Evolutionary conservation across 441 rosid species (phyloP).

Genomic region (Populus hybrid): DNA sequence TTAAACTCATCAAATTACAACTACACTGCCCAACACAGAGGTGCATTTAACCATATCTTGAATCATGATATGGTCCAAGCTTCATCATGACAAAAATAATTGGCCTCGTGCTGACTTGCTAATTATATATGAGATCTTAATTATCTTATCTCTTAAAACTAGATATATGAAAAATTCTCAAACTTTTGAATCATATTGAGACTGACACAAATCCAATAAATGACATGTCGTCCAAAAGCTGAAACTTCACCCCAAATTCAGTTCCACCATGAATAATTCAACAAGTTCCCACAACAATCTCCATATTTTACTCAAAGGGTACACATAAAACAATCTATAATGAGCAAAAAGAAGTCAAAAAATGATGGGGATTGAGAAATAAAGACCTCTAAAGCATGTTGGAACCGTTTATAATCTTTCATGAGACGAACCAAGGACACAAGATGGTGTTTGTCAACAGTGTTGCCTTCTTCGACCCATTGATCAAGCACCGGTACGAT

Average conservation of each 20-base stretch:
- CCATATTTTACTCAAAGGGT: not conserved
- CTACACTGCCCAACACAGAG: not conserved
- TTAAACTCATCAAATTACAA: not conserved
- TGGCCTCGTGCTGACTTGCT: not conserved
- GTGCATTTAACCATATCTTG: not conserved
- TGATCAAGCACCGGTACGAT: conserved; percentile 24
- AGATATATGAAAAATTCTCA: not conserved
- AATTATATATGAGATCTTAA: not conserved
- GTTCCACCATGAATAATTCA: not conserved
- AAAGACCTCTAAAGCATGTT: conserved; percentile 27
- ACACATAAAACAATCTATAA: not conserved
- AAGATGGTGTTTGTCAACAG: conserved; percentile 7
- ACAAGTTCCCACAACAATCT: not conserved
- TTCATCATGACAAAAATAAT: not conserved
- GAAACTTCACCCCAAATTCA: not conserved
- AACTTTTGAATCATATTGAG: not conserved
- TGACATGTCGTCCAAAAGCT: not conserved
- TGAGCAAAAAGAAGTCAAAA: not conserved
- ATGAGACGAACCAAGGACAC: conserved; percentile 12
- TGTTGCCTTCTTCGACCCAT: conserved; percentile 25
- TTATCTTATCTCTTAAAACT: not conserved
- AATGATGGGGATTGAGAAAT: not conserved
- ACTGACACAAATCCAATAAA: not conserved
- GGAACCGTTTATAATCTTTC: conserved; percentile 11
- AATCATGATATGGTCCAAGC: not conserved